Evolutionary conservation across 2,329 filamentous ascomycete species (phyloP).

Genomic region (Fusarium sp.): DNA sequence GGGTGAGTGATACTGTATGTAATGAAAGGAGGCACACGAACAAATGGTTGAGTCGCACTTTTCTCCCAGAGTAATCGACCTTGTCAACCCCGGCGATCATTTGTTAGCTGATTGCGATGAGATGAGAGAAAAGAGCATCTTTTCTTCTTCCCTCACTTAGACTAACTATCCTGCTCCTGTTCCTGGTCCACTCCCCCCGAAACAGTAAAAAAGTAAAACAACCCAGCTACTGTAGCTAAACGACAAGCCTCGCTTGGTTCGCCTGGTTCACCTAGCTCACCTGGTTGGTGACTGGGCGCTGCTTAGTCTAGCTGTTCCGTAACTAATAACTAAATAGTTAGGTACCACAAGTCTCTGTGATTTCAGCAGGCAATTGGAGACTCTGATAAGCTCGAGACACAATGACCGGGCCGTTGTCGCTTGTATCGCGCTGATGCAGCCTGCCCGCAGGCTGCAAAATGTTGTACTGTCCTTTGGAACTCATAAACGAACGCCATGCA

Average conservation of each 20-base stretch:
- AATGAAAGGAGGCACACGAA: slow-evolving; percentile 7
- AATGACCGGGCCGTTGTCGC: slow-evolving; percentile 5
- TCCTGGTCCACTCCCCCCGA: slow-evolving; percentile 30
- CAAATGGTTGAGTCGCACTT: slow-evolving; percentile 17
- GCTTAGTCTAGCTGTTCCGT: slow-evolving; percentile 16
- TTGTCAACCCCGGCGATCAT: slow-evolving; percentile 16
- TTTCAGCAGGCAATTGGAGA: not conserved
- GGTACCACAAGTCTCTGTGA: slow-evolving; percentile 19
- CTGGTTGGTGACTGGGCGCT: slow-evolving; percentile 8
- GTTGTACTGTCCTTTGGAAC: slow-evolving; percentile 26
- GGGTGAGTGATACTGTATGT: slow-evolving; percentile 5
- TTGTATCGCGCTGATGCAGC: slow-evolving; percentile 21
- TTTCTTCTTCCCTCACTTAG: slow-evolving; percentile 27
- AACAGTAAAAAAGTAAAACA: slow-evolving; percentile 36
- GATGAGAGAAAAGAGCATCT: slow-evolving; percentile 27
- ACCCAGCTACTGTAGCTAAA: slow-evolving; percentile 21
- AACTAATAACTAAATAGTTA: not conserved
- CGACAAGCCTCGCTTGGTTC: slow-evolving; percentile 29
- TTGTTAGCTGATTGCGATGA: slow-evolving; percentile 15
- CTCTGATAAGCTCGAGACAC: not conserved
- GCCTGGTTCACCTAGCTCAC: slow-evolving; percentile 4
- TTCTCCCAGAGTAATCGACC: slow-evolving; percentile 19
- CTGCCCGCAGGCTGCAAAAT: slow-evolving; percentile 15
- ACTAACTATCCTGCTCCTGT: not conserved
- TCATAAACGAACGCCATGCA: slow-evolving; percentile 46